phyloP scores from a whole-genome alignment of 768 basidiomycete genomes.

The Lactifluus subvellereus region DNA sequence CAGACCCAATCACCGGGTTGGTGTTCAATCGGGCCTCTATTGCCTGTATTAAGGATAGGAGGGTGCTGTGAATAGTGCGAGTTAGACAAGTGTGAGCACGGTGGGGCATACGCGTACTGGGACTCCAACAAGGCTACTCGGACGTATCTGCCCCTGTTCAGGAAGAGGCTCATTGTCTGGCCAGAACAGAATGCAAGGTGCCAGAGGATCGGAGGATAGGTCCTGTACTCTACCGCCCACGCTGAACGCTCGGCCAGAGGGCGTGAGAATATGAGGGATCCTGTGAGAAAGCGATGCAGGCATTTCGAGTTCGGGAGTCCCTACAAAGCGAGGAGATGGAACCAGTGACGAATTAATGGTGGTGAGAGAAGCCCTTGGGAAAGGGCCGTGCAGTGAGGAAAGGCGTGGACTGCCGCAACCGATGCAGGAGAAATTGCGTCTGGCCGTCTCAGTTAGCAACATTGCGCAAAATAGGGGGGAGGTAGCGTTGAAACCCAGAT shows the following conservation, averaged over 20 bases:
- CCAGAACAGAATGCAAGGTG: slow-evolving; percentile 84
- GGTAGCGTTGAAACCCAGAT: slow-evolving; percentile 25
- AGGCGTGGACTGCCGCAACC: slow-evolving; percentile 63
- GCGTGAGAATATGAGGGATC: slow-evolving; percentile 55
- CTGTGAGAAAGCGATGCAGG: slow-evolving; percentile 20
- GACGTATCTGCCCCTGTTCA: slow-evolving; percentile 69
- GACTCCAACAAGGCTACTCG: slow-evolving; percentile 46
- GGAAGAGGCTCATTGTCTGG: slow-evolving; percentile 85
- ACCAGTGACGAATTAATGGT: slow-evolving; percentile 23
- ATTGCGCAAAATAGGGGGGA: slow-evolving; percentile 18
- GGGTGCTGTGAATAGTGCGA: slow-evolving; percentile 49
- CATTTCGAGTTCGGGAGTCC: slow-evolving; percentile 12
- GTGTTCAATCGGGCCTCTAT: slow-evolving; percentile 82
- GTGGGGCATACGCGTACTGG: slow-evolving; percentile 38
- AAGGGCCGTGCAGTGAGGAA: slow-evolving; percentile 27
- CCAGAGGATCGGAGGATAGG: slow-evolving; percentile 61
- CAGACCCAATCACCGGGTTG: slow-evolving; percentile 59
- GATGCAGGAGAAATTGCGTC: slow-evolving; percentile 72
- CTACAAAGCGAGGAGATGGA: slow-evolving; percentile 16
- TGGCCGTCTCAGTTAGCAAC: slow-evolving; percentile 43
- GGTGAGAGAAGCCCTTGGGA: slow-evolving; percentile 29
- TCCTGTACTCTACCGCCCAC: slow-evolving; percentile 76
- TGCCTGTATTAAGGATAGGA: slow-evolving; percentile 84
- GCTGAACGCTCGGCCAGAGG: slow-evolving; percentile 73
- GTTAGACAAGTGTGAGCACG: slow-evolving; percentile 14